Conservation (phyloP, 2,329 filamentous ascomycete genomes). For the Sclerotinia trifoliorum region DNA sequence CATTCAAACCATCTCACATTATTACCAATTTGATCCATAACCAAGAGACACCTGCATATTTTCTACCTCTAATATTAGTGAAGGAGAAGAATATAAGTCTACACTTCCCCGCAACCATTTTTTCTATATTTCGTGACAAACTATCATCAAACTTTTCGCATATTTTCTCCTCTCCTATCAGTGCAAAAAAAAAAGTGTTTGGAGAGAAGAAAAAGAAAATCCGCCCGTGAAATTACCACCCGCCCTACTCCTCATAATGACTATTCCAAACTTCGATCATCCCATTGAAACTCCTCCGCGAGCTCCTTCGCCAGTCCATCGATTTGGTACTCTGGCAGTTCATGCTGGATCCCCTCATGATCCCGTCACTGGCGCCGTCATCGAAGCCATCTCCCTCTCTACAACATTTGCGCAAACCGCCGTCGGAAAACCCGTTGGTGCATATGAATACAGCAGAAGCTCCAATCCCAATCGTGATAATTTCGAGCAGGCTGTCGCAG, state of each 20-base stretch:
- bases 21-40: slow-evolving; percentile 16
- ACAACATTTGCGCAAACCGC: slow-evolving; percentile 93
- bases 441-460: slow-evolving; percentile 90
- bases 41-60: slow-evolving; percentile 15
- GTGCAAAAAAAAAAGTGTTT: not conserved
- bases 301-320: slow-evolving; percentile 69
- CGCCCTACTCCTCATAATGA: slow-evolving; percentile 30
- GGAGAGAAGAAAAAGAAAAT: not conserved
- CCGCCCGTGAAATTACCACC: not conserved
- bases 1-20: not conserved
- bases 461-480: slow-evolving; percentile 94
- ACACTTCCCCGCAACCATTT: not conserved
- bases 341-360: slow-evolving; percentile 92
- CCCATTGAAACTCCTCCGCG: slow-evolving; percentile 72
- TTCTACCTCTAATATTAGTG: not conserved
- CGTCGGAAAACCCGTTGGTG: slow-evolving; percentile 82
- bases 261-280: slow-evolving; percentile 42
- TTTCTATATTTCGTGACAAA: not conserved
- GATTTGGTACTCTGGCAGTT: slow-evolving; percentile 91
- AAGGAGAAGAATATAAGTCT: not conserved
- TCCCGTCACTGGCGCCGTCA: slow-evolving; percentile 88
- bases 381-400: slow-evolving; percentile 91
- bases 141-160: not conserved
- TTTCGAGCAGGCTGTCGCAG: slow-evolving; percentile 88
- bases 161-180: not conserved